Conservation (phyloP, 805 yeast species). For the Nakazawaea ernobii region DNA sequence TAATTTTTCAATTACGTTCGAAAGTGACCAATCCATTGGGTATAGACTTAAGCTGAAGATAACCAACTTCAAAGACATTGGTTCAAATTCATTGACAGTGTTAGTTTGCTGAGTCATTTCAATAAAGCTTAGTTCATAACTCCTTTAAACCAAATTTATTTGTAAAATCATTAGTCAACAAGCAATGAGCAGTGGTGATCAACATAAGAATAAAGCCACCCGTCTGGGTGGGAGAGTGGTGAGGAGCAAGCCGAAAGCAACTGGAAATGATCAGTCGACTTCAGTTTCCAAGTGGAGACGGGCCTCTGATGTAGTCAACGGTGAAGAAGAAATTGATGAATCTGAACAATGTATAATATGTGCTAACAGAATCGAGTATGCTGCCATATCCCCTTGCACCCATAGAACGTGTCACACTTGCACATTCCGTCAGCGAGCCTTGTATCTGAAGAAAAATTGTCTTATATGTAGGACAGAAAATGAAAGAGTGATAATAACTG, state of each 20-base stretch:
- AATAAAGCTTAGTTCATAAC: too few relatives aligned
- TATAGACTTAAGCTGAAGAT: too few relatives aligned
- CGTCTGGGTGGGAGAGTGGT: constrained; percentile 6
- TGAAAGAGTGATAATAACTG: constrained; percentile 51
- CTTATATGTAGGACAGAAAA: constrained; percentile 78
- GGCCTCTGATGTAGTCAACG: background rate
- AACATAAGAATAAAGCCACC: background rate
- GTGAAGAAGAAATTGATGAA: constrained; percentile 23
- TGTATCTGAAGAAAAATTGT: constrained; percentile 71
- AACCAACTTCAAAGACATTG: too few relatives aligned
- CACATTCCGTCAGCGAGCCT: constrained; percentile 73
- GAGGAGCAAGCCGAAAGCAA: background rate
- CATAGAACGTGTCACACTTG: constrained; percentile 83
- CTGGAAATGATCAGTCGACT: constrained; percentile 5
- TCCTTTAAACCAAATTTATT: too few relatives aligned
- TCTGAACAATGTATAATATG: constrained; percentile 74
- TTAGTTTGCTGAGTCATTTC: too few relatives aligned
- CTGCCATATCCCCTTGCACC: constrained; percentile 76
- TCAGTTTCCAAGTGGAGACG: background rate
- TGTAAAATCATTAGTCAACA: too few relatives aligned
- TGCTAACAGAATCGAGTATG: constrained; percentile 60
- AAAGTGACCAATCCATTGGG: too few relatives aligned
- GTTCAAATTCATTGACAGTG: too few relatives aligned
- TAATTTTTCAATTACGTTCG: too few relatives aligned
- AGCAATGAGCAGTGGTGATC: background rate